Percentiles rank a stretch among this genome's conserved stretches.
These are phyloP conservation scores for Oidiodendron maius DNA, from an alignment of 495 filamentous ascomycete genomes.

Conservation along the genomic window DNA sequence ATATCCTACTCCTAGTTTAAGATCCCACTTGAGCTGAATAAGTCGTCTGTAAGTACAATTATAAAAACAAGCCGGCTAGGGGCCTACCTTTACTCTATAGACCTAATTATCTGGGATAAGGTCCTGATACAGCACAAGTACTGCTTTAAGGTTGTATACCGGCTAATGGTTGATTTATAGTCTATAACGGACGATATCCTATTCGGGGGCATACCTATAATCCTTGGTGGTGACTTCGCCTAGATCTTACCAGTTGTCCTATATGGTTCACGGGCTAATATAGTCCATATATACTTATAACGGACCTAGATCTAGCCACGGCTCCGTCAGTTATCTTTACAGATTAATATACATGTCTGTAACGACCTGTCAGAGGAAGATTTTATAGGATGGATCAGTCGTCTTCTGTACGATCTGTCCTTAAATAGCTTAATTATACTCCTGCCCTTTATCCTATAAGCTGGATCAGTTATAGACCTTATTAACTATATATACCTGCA, in stretches of 20 bases:
- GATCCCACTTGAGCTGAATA: slow-evolving; percentile 15
- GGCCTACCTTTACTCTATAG: not conserved
- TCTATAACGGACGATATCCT: slow-evolving; percentile 4
- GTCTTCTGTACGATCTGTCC: not conserved
- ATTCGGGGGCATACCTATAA: not conserved
- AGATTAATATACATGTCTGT: slow-evolving; percentile 4
- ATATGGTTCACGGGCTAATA: slow-evolving; percentile 2
- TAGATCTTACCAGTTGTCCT: slow-evolving; percentile 1
- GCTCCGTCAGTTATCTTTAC: not conserved
- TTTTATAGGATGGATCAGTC: slow-evolving; percentile 2
- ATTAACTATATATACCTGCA: slow-evolving; percentile 5
- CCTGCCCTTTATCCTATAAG: not conserved
- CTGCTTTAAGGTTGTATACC: slow-evolving; percentile 7
- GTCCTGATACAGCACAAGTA: slow-evolving; percentile 6
- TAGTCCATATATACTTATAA: slow-evolving; percentile 1
- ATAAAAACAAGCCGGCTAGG: slow-evolving; percentile 6
- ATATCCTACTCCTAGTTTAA: slow-evolving; percentile 14
- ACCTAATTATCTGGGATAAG: slow-evolving; percentile 10
- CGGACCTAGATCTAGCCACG: not conserved
- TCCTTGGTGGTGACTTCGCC: slow-evolving; percentile 2
- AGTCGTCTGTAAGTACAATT: slow-evolving; percentile 10
- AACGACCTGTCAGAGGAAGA: not conserved
- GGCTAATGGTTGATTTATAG: not conserved
- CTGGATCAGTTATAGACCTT: not conserved
- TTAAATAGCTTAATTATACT: slow-evolving; percentile 3